A percentile compares a stretch with the other conserved stretches of the same genome.
Evolutionary conservation across 1,284 basidiomycete species (phyloP).

Genomic region (Fomitopsis betulina): DNA sequence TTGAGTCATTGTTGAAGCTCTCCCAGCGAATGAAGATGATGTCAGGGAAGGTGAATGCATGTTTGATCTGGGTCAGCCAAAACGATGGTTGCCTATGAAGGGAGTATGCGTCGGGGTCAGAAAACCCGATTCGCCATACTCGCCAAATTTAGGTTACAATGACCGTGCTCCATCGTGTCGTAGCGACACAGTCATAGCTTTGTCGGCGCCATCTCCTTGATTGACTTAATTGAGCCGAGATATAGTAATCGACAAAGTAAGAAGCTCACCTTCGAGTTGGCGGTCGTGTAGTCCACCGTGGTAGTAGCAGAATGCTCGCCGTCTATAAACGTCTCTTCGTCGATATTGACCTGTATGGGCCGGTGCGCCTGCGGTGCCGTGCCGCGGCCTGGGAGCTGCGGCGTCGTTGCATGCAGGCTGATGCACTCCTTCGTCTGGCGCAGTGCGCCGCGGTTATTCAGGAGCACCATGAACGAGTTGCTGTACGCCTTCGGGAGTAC

Average conservation of each 20-base stretch:
- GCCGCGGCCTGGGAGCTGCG: not conserved
- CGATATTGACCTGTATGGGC: not conserved
- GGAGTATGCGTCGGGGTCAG: too few relatives aligned
- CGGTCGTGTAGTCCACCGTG: not conserved
- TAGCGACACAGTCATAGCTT: too few relatives aligned
- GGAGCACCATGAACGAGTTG: not conserved
- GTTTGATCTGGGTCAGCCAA: too few relatives aligned
- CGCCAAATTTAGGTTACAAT: too few relatives aligned
- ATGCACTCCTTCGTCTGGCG: not conserved
- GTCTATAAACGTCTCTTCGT: not conserved
- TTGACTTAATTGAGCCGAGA: not conserved
- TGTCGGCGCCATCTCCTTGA: too few relatives aligned
- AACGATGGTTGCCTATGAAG: too few relatives aligned
- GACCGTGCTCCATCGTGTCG: too few relatives aligned
- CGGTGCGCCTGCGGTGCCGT: not conserved
- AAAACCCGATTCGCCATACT: too few relatives aligned
- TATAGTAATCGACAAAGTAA: not conserved
- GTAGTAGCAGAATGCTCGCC: not conserved
- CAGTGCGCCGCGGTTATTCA: not conserved
- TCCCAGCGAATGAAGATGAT: too few relatives aligned
- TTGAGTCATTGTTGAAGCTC: too few relatives aligned
- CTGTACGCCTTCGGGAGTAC: not conserved
- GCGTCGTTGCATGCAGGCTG: too few relatives aligned
- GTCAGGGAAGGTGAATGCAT: too few relatives aligned
- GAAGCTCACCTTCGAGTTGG: not conserved